phyloP scores from a whole-genome alignment of 495 filamentous ascomycete genomes.

The Chaetomium tenue region DNA sequence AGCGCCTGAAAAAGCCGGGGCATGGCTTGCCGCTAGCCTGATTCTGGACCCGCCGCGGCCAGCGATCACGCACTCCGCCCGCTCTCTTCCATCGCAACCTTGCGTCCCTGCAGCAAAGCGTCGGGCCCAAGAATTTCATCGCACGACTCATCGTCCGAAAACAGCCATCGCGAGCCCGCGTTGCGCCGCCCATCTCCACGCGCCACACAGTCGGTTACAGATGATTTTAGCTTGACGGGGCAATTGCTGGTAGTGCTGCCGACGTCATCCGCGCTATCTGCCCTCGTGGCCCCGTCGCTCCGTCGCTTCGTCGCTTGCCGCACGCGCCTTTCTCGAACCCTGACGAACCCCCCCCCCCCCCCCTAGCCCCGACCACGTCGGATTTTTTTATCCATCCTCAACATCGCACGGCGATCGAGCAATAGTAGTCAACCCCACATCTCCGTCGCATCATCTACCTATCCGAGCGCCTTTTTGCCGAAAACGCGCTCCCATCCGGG shows the following conservation, averaged over 20 bases:
- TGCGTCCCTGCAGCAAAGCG: constrained; percentile 28
- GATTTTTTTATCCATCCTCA: constrained; percentile 20
- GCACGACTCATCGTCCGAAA: constrained; percentile 14
- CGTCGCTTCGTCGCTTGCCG: not conserved
- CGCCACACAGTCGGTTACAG: not conserved
- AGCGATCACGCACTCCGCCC: constrained; percentile 34
- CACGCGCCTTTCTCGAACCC: constrained; percentile 19
- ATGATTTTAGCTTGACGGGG: not conserved
- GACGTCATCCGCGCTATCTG: not conserved
- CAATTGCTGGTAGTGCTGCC: constrained; percentile 5
- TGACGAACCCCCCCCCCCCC: constrained; percentile 20
- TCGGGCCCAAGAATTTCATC: constrained; percentile 27
- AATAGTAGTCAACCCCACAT: constrained; percentile 12
- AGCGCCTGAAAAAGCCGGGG: constrained; percentile 29
- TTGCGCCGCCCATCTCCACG: constrained; percentile 2
- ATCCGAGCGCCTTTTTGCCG: not conserved
- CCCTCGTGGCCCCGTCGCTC: not conserved
- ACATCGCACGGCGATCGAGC: constrained; percentile 21
- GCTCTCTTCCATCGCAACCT: constrained; percentile 36
- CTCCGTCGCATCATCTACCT: constrained; percentile 9
- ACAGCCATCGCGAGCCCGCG: not conserved
- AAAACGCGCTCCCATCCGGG: constrained; percentile 32
- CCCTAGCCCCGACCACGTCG: constrained; percentile 17
- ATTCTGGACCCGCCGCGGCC: constrained; percentile 19
- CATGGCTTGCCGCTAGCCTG: constrained; percentile 29